Percentiles rank a stretch among this genome's conserved stretches.
Conservation (phyloP, 2,329 filamentous ascomycete species). For the Xylaria sp. region DNA sequence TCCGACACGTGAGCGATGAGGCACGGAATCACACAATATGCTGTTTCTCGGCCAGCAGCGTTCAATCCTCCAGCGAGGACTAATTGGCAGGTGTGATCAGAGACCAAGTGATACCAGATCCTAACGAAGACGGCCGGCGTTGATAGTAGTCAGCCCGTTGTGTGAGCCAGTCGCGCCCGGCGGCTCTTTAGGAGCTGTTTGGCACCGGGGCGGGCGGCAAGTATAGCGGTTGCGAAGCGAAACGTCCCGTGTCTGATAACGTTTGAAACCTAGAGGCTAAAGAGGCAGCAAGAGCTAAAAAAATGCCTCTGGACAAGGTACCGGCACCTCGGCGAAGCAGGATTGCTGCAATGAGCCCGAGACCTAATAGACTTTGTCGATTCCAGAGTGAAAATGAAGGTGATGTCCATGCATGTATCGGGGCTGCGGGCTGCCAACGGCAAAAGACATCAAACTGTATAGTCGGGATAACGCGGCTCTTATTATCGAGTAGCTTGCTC, state of each 20-base stretch:
- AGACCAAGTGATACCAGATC: not conserved
- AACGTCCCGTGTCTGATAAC: slow-evolving; percentile 22
- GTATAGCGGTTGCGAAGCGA: slow-evolving; percentile 14
- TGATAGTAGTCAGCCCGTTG: slow-evolving; percentile 8
- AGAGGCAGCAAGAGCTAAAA: slow-evolving; percentile 12
- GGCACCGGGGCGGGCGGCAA: slow-evolving; percentile 1
- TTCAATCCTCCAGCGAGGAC: slow-evolving; percentile 1
- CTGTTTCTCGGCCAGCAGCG: not conserved
- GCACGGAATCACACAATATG: slow-evolving; percentile 2
- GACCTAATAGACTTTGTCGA: slow-evolving; percentile 24
- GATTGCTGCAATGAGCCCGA: slow-evolving; percentile 24
- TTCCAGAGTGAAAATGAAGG: slow-evolving; percentile 6
- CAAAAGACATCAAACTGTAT: slow-evolving; percentile 31
- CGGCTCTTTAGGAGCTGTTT: slow-evolving; percentile 8
- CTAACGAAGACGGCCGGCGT: not conserved
- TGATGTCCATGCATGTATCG: slow-evolving; percentile 37
- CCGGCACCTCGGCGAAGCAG: slow-evolving; percentile 16
- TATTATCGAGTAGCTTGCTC: slow-evolving; percentile 7
- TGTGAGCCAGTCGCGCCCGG: slow-evolving; percentile 9
- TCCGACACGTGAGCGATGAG: slow-evolving; percentile 7
- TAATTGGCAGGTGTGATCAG: slow-evolving; percentile 5
- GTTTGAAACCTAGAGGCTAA: slow-evolving; percentile 34
- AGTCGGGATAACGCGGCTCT: slow-evolving; percentile 13
- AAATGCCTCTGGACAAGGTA: slow-evolving; percentile 5
- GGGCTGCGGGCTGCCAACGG: slow-evolving; percentile 24